phyloP scores from a whole-genome alignment of 2,329 filamentous ascomycete genomes.

The Endothia cerciana region DNA sequence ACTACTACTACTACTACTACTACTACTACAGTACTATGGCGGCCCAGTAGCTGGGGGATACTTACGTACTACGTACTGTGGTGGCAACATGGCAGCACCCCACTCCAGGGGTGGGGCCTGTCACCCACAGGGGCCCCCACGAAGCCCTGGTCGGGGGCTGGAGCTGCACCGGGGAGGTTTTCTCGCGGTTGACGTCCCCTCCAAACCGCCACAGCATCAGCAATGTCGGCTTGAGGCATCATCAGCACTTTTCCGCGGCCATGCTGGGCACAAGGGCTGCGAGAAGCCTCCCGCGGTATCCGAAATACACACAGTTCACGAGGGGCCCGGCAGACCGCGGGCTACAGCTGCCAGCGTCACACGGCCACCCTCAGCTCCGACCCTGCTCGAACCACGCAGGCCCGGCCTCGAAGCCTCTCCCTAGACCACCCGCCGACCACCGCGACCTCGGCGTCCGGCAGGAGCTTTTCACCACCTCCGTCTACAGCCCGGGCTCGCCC shows the following conservation, averaged over 20 bases:
- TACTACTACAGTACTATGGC: no score
- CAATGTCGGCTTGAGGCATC: conserved; percentile 1
- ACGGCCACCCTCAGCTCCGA: conserved; percentile 23
- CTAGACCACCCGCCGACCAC: conserved; percentile 51
- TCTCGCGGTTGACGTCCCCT: neutral
- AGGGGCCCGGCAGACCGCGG: no score
- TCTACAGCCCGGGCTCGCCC: conserved; percentile 83
- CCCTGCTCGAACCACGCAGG: conserved; percentile 38
- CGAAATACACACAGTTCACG: neutral
- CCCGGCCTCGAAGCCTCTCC: conserved; percentile 29
- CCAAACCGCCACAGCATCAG: neutral
- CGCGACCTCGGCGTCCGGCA: conserved; percentile 66
- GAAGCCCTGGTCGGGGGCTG: no score
- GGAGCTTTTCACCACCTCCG: conserved; percentile 77
- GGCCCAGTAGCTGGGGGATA: no score
- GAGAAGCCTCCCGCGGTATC: conserved; percentile 28
- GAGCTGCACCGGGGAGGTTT: neutral
- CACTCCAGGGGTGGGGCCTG: neutral
- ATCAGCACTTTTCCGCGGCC: conserved; percentile 20
- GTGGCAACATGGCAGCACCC: no score
- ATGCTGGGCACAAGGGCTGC: conserved; percentile 36
- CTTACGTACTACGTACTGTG: no score
- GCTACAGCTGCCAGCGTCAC: neutral
- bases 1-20: no score
- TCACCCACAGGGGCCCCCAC: neutral